Percentiles rank a stretch among this genome's conserved stretches.
Conservation (phyloP, 1,284 basidiomycete genomes). For the Ganoderma lucidum region DNA sequence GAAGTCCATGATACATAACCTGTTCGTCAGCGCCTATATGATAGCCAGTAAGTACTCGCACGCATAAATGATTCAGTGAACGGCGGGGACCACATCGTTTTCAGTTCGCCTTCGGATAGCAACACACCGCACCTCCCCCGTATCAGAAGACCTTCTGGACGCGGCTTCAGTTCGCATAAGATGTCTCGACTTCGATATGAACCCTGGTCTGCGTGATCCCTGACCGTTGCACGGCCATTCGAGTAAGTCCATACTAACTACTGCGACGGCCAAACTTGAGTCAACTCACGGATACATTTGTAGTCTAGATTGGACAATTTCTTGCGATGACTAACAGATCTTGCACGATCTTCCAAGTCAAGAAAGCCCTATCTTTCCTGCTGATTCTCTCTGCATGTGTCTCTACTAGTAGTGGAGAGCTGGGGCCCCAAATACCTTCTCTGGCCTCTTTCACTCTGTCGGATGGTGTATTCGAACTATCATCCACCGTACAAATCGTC, state of each 20-base stretch:
- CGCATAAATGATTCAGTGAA: neutral
- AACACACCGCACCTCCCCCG: neutral
- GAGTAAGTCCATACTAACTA: neutral
- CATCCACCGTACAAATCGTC: constrained; percentile 32
- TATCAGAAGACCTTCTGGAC: neutral
- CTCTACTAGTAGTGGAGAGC: constrained; percentile 11
- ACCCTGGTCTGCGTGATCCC: neutral
- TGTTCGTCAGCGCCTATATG: too few species aligned
- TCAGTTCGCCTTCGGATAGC: neutral
- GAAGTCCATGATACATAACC: too few species aligned
- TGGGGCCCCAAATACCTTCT: constrained; percentile 38
- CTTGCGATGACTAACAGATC: neutral
- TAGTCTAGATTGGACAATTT: neutral
- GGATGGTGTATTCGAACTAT: constrained; percentile 30
- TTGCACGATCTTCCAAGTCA: neutral
- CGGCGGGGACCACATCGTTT: neutral
- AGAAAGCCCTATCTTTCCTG: constrained; percentile 1
- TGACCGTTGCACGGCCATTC: neutral
- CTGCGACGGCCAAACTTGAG: neutral
- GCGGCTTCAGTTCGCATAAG: neutral
- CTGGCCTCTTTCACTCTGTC: constrained; percentile 32
- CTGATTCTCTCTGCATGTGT: constrained; percentile 12
- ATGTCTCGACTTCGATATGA: neutral
- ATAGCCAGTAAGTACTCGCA: too few species aligned
- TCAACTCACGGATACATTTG: neutral